Base-by-base conservation (phyloP, 1,139 yeast species). In the Nakaseomyces nivariensis region DNA sequence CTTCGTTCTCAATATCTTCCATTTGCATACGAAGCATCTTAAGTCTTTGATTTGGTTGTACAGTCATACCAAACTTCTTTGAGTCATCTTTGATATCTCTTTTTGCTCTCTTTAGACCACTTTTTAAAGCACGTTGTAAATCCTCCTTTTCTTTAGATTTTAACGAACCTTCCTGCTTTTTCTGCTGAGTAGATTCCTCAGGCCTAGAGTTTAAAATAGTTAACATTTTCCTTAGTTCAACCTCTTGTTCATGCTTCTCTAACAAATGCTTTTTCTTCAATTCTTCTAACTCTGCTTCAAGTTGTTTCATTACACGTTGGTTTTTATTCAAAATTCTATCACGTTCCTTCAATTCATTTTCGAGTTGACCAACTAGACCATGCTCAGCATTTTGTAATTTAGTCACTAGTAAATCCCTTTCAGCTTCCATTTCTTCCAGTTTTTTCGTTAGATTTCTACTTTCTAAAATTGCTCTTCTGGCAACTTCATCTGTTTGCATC, bases 401-500 rank as follows among this genome's bases (percentile, higher is more conserved):
- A 49, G 81, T 73, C 25, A 83, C 77, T 69, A 90, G 75, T 45
- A 81, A 82, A 59, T 88, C 96, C 50, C 94, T 76, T 64, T 90
- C 97, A 1, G 95, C 94, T 41, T 79, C 76, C 6, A 95, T 86
- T 59, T 85, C 89, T 58, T 85, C 95, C 0, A 87, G 85, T 42
- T 76, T 73, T 58, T 79, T 81, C 45, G 78, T 78, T 43, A 83
- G 76, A 31, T 77, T 81, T 56, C 82, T 81, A 17, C 84, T 82
- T 56, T 90, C 97, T 45, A 76, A 68, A 49, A 85, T 72, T 0
- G 96, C 95, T 51, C 83, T 76, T 49, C 85, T 74, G 24, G 96
- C 96, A 66, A 85, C 85, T 53, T 89, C 96, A 67, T 92, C 98
- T 0, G 96, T 87, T 58, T 83, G 83, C 66, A 90, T 76, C n/a